phyloP scores from a whole-genome alignment of 495 filamentous ascomycete species.

The Penicillium daleae region DNA sequence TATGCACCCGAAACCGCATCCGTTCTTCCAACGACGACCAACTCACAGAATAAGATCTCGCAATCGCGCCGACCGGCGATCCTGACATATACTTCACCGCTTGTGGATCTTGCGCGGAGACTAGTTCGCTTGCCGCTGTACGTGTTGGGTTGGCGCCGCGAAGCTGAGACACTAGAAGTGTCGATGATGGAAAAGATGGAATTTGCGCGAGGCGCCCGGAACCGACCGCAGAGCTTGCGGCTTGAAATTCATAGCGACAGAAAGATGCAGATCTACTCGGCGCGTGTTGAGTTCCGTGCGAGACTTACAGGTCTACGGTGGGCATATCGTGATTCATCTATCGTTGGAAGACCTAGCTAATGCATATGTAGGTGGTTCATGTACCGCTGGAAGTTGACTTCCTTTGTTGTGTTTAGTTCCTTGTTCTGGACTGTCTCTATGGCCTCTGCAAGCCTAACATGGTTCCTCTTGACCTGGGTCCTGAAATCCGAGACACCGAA shows the following conservation, averaged over 20 bases:
- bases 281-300: constrained; percentile 68
- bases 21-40: constrained; percentile 25
- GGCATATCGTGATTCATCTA: neutral
- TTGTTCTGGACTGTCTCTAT: constrained; percentile 78
- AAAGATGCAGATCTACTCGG: constrained; percentile 74
- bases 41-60: constrained; percentile 37
- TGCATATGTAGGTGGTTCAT: constrained; percentile 67
- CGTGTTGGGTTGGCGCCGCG: constrained; percentile 56
- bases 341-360: constrained; percentile 14
- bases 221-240: constrained; percentile 59
- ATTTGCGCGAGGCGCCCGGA: constrained; percentile 60
- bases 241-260: constrained; percentile 70
- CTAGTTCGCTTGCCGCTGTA: constrained; percentile 62
- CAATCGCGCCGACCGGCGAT: constrained; percentile 64
- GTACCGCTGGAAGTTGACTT: constrained; percentile 73
- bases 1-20: constrained; percentile 47
- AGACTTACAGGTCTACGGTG: constrained; percentile 70
- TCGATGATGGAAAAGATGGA: constrained; percentile 71
- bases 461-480: constrained; percentile 53
- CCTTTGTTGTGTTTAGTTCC: constrained; percentile 66
- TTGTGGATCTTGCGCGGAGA: constrained; percentile 56
- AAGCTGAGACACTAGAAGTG: constrained; percentile 63
- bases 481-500: constrained; percentile 29
- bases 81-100: constrained; percentile 64
- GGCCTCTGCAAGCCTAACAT: constrained; percentile 59